Base-by-base conservation (phyloP, 2,329 filamentous ascomycete species). In the Ophiocordyceps camponoti-floridani region DNA sequence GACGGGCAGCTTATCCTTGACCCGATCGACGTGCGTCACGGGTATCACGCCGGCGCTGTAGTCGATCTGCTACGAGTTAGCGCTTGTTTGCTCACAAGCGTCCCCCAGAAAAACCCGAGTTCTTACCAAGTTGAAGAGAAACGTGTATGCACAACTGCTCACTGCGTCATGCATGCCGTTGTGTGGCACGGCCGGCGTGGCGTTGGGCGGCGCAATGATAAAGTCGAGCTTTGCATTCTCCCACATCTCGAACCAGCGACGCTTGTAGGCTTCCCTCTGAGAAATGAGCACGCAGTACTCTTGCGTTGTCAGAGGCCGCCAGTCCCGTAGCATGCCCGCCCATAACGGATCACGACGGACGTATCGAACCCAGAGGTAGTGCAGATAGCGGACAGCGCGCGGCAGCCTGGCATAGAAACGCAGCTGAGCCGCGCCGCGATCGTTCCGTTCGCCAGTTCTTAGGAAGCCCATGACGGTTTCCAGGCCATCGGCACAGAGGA, bases 351-450 rank as follows among this genome's bases (percentile, higher is more conserved):
- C 87, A 11, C 77, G 65, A 45, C 78, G 75, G 49, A 95, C 67
- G 58, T 94, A 93, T 54, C 81, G 82, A n/a, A 91, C 80, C 73
- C 83, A 95, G 6, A 87, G 73, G 58, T 87, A 91, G 65, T 94
- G 85, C n/a, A 91, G 55, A 59, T 82, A 93, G 58, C 86, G 85
- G 52, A 94, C 56, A 4, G 82, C 76, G 7, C 77, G 67, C 13
- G 85, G 82, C 13, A 94, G 71, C 40, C 67, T 69, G 66, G 87
- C 85, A 56, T 88, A 78, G 52, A 72, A 76, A 44, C 74, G 70
- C 67, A 95, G 78, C 58, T 88, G 81, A 23, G 69, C 70, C 2
- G 84, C 85, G 14, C 88, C 88, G 0, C 72, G 63, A 56, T 95
- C 88, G 49, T 84, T 82, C 64, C 77, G 79, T 60, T 95, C 89